Evolutionary conservation across 2,329 filamentous ascomycete species (phyloP).

Genomic region (Fonsecaea erecta): DNA sequence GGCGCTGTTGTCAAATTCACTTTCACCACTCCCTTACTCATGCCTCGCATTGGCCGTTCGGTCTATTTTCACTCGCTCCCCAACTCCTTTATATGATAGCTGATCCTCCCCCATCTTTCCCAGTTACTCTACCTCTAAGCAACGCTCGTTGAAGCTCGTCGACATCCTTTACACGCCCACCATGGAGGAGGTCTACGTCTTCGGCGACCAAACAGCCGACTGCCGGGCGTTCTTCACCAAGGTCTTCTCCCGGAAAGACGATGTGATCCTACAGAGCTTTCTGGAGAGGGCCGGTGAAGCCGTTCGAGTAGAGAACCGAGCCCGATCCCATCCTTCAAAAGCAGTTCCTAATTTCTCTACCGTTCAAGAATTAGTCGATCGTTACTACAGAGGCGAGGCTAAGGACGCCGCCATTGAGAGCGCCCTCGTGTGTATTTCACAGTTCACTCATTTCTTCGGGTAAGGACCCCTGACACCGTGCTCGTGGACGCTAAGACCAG

Average conservation of each 20-base stretch:
- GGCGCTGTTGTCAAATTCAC: conserved; percentile 27
- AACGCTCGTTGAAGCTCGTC: conserved; percentile 37
- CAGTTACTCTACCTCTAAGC: conserved; percentile 28
- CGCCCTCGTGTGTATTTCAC: conserved; percentile 50
- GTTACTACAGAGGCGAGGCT: conserved; percentile 38
- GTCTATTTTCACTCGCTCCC: conserved; percentile 37
- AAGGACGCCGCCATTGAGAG: conserved; percentile 49
- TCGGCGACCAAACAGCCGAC: conserved; percentile 53
- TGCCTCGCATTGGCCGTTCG: conserved; percentile 22
- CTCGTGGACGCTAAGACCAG: conserved; percentile 6
- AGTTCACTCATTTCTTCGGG: conserved; percentile 52
- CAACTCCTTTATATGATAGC: conserved; percentile 36
- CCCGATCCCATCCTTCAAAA: conserved; percentile 37
- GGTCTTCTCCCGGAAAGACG: conserved; percentile 49
- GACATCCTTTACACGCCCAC: conserved; percentile 28
- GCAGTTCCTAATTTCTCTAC: conserved; percentile 39
- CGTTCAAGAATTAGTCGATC: conserved; percentile 39
- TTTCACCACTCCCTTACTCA: conserved; percentile 28
- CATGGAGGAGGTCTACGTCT: conserved; percentile 49
- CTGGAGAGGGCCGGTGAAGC: conserved; percentile 51
- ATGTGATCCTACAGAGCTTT: conserved; percentile 49
- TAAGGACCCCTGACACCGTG: conserved; percentile 39
- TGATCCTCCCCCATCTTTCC: conserved; percentile 27
- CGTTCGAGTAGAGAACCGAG: conserved; percentile 47
- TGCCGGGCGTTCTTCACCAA: conserved; percentile 49